Percentiles rank a stretch among this genome's conserved stretches.
Conservation (phyloP, 345 rosid genomes). For the Anastatica hierochuntica region DNA sequence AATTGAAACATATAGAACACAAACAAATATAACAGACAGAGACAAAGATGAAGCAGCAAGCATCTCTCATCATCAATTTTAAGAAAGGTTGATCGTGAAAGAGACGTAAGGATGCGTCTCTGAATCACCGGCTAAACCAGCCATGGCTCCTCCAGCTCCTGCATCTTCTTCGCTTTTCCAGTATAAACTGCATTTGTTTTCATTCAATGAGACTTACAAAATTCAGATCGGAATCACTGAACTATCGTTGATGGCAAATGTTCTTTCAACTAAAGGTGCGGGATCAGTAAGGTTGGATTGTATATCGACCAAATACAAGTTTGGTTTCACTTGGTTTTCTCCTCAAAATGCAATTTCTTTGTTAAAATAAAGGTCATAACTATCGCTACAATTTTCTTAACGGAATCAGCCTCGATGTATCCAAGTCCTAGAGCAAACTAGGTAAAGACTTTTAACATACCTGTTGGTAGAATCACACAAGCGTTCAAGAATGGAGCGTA, state of each 20-base stretch:
- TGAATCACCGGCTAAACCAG: slow-evolving; percentile 68
- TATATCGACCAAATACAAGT: neutral
- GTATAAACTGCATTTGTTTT: slow-evolving; percentile 46
- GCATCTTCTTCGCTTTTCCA: slow-evolving; percentile 91
- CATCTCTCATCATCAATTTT: slow-evolving; percentile 28
- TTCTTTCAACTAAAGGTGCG: neutral
- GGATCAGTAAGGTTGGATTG: neutral
- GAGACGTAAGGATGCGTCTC: slow-evolving; percentile 82
- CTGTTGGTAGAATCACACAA: slow-evolving; percentile 66
- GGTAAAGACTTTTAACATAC: slow-evolving; percentile 30
- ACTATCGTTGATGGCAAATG: neutral
- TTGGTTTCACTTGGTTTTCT: neutral
- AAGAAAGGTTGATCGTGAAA: slow-evolving; percentile 83
- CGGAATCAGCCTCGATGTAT: neutral
- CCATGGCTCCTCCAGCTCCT: slow-evolving; percentile 64
- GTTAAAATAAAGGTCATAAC: neutral
- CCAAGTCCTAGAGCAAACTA: neutral
- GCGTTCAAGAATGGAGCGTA: slow-evolving; percentile 80
- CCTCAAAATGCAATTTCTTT: neutral
- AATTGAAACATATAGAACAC: slow-evolving; percentile 11
- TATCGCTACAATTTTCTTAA: neutral
- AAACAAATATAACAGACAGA: slow-evolving; percentile 24
- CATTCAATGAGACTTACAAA: neutral
- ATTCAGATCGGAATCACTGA: neutral
- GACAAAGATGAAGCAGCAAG: slow-evolving; percentile 12